A percentile compares a stretch with the other conserved stretches of the same genome.
Evolutionary conservation across 805 yeast species (phyloP).

Genomic region (Candida glaebosa): DNA sequence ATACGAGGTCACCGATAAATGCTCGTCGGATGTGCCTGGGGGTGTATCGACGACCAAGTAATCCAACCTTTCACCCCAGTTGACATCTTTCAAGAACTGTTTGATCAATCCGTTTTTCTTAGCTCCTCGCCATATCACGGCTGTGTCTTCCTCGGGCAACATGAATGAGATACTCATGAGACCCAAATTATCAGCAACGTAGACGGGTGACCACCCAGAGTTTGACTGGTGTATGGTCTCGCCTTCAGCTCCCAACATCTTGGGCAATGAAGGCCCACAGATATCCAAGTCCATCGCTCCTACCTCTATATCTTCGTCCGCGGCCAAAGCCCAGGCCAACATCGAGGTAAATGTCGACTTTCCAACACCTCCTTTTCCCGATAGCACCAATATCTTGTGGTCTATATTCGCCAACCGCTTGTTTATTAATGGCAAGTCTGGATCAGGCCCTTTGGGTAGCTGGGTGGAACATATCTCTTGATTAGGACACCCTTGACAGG

Average conservation of each 20-base stretch:
- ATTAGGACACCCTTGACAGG: constrained; percentile 94
- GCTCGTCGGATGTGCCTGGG: constrained; percentile 98
- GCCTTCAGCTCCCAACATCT: constrained; percentile 88
- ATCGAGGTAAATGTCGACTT: constrained; percentile 93
- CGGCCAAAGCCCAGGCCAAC: constrained; percentile 95
- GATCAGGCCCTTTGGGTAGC: constrained; percentile 91
- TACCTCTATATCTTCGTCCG: constrained; percentile 71
- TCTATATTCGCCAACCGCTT: constrained; percentile 59
- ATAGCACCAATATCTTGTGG: constrained; percentile 76
- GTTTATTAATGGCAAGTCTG: constrained; percentile 77
- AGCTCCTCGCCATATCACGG: constrained; percentile 97
- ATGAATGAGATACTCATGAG: constrained; percentile 93
- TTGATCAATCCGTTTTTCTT: constrained; percentile 91
- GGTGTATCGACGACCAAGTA: constrained; percentile 93
- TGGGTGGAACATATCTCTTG: constrained; percentile 81
- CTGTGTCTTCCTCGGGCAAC: constrained; percentile 90
- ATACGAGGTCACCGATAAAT: constrained; percentile 81
- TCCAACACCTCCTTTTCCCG: constrained; percentile 96
- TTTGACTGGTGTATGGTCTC: constrained; percentile 86
- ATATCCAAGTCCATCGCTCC: constrained; percentile 98
- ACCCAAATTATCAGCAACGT: constrained; percentile 91
- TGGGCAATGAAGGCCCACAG: constrained; percentile 95
- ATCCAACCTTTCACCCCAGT: constrained; percentile 83
- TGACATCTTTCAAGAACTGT: constrained; percentile 90
- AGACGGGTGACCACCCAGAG: constrained; percentile 95